Percentiles rank a stretch among this genome's conserved stretches.
Evolutionary conservation across 2,329 filamentous ascomycete genomes (phyloP).

Genomic region (Neopestalotiopsis sp.): DNA sequence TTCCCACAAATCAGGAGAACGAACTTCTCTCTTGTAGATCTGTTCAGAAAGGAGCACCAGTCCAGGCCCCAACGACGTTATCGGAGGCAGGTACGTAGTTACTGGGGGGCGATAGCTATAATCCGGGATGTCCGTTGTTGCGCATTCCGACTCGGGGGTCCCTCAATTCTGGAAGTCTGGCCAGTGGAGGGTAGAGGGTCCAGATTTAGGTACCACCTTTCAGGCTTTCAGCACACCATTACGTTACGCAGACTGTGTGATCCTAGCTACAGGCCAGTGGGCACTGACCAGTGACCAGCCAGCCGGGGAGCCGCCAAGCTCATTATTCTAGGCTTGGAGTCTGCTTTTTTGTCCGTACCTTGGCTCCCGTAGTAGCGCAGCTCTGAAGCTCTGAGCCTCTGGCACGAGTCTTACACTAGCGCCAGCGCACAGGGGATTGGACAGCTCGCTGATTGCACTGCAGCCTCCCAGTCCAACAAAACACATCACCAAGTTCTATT

Average conservation of each 20-base stretch:
- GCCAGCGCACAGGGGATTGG: slow-evolving; percentile 3
- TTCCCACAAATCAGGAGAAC: background rate
- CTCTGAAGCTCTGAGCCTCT: background rate
- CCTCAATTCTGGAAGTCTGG: background rate
- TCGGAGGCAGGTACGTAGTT: slow-evolving; percentile 14
- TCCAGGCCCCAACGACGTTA: slow-evolving; percentile 10
- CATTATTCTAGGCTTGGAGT: background rate
- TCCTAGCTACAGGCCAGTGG: background rate
- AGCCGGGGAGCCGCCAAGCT: background rate
- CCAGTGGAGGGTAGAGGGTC: background rate
- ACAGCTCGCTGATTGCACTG: slow-evolving; percentile 9
- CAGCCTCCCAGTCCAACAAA: background rate
- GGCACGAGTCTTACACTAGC: background rate
- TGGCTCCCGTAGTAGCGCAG: slow-evolving; percentile 4
- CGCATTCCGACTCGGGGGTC: background rate
- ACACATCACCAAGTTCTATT: slow-evolving; percentile 8
- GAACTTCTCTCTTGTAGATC: background rate
- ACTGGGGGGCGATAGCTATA: background rate
- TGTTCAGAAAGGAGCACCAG: background rate
- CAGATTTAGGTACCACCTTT: background rate
- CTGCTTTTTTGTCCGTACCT: background rate
- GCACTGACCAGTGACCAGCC: background rate
- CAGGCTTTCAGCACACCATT: background rate
- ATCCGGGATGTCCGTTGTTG: background rate
- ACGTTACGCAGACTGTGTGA: background rate